phyloP scores from a whole-genome alignment of 768 basidiomycete species.

The Naganishia kalamii region DNA sequence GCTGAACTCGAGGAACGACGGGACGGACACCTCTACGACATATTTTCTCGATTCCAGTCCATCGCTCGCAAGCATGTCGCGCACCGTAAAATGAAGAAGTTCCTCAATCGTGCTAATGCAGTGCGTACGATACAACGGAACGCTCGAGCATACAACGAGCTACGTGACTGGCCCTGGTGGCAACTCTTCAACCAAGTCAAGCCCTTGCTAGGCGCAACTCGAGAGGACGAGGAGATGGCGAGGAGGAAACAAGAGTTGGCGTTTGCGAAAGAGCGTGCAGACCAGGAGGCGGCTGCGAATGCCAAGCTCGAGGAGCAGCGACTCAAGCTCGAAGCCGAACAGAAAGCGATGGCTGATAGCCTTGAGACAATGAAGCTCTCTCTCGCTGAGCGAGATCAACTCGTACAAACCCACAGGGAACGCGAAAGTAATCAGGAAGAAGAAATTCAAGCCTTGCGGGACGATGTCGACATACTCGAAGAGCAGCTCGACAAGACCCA shows the following conservation, averaged over 20 bases:
- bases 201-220: constrained; percentile 82
- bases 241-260: constrained; percentile 74
- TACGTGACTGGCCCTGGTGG: constrained; percentile 99
- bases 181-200: constrained; percentile 94
- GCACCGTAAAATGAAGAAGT: constrained; percentile 84
- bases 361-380: constrained; percentile 75
- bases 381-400: constrained; percentile 71
- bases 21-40: constrained; percentile 76
- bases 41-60: constrained; percentile 84
- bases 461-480: constrained; percentile 75
- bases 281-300: constrained; percentile 75
- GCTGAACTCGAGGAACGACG: constrained; percentile 91
- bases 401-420: constrained; percentile 64
- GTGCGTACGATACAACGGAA: constrained; percentile 90
- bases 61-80: constrained; percentile 77
- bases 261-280: constrained; percentile 73
- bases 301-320: constrained; percentile 71
- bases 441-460: constrained; percentile 69
- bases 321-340: constrained; percentile 76
- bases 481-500: constrained; percentile 72
- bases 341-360: constrained; percentile 70
- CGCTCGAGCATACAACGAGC: constrained; percentile 79
- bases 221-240: constrained; percentile 78
- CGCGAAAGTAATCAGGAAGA: constrained; percentile 81
- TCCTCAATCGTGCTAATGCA: constrained; percentile 83